Evolutionary conservation across 371 early-diverging fungal species (phyloP), one percentile per base, ranked within the genome.

Genomic region (Mucor plumbeus): DNA sequence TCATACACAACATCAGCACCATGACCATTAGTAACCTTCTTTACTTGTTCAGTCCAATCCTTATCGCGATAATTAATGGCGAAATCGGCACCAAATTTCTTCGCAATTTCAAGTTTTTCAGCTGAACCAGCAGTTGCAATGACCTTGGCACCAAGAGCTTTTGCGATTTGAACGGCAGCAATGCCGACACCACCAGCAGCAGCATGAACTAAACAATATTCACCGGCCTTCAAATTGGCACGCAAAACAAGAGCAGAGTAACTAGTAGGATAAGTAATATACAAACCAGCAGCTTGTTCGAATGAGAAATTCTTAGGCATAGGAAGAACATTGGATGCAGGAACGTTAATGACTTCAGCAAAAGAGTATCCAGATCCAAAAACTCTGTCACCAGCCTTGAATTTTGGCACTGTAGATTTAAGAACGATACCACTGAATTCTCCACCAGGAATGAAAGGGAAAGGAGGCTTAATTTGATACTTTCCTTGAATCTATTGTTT

Each of bases 391-490:
- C 95, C 95, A 0, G 77, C 65, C 62, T 90, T 87, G 71, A 83
- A 89, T 11, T 81, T 48, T 8, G 82, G 76, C 13, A 78, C 77
- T 0, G 80, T 78, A 0, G 82, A 78, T 57, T 84, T 76, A 33
- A 75, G 38, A 0, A 81, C 84, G 14, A 81, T 64, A 38, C 84
- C 84, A 55, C 73, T 64, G 59, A 78, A 78, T 77, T 95, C 94
- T 57, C 88, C 87, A 14, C 96, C 96, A 1, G 94, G 94, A 7
- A 90, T 84, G 71, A 94, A 95, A 11, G 95, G 95, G 57, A 92
- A 85, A 53, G 88, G 87, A 10, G 94, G 95, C 64, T 88, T 91
- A 67, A 88, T 77, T 76, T 95, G 95, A 71, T 95, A 94, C 61
- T 90, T 89, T 70, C 95, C 95, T 74, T 94, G 91, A 14, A 88